Evolutionary conservation across 345 rosid genomes (phyloP).

Genomic region (Dovyalis caffra): DNA sequence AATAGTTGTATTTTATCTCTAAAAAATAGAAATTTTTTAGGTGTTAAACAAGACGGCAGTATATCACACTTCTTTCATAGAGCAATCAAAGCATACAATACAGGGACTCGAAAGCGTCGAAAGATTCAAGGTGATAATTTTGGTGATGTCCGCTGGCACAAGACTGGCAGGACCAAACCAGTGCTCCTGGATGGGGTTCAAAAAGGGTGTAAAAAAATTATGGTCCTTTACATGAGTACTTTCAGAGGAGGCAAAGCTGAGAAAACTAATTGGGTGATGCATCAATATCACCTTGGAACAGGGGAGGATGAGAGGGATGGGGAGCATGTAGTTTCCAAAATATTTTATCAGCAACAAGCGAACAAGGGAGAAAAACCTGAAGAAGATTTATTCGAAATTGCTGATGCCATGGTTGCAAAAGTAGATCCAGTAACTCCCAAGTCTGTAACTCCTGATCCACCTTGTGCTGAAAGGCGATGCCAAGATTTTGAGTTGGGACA

Average conservation of each 20-base stretch:
- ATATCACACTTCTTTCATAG: conserved; percentile 79
- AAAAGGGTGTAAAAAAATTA: conserved; percentile 84
- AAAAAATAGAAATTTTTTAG: conserved; percentile 28
- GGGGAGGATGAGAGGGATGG: conserved; percentile 88
- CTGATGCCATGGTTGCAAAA: conserved; percentile 36
- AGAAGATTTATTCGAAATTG: conserved; percentile 43
- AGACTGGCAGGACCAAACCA: conserved; percentile 88
- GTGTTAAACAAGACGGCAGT: conserved; percentile 78
- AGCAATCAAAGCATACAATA: conserved; percentile 85
- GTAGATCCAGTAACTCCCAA: conserved; percentile 78
- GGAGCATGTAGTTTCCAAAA: conserved; percentile 78
- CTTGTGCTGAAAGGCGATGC: conserved; percentile 36
- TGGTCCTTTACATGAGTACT: conserved; percentile 72
- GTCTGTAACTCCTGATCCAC: conserved; percentile 67
- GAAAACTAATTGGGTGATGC: conserved; percentile 98
- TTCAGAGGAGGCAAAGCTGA: conserved; percentile 67
- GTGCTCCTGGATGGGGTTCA: conserved; percentile 73
- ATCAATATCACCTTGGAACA: conserved; percentile 91
- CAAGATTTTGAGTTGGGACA: conserved; percentile 33
- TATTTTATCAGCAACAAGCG: conserved; percentile 65
- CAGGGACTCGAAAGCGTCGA: conserved; percentile 91
- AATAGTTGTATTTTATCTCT: conserved; percentile 9
- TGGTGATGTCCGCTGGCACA: conserved; percentile 96
- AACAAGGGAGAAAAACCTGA: conserved; percentile 60
- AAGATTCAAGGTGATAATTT: conserved; percentile 76